phyloP scores from a whole-genome alignment of 139 green algal genomes.

The Raphidocelis subcapitata region DNA sequence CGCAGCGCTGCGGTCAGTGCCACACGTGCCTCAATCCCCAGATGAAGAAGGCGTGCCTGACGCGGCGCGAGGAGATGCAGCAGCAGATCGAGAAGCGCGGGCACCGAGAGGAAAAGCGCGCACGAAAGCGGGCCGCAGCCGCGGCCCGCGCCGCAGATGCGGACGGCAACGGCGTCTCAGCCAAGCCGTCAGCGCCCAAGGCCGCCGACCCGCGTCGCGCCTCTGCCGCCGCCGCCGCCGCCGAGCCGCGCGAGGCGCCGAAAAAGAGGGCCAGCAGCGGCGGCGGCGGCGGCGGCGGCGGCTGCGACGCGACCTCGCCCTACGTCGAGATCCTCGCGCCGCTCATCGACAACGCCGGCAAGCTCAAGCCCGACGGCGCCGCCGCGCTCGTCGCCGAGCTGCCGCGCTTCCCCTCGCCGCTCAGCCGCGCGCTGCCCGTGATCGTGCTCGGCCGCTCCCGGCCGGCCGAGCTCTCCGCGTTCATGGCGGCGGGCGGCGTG shows the following conservation, averaged over 20 bases:
- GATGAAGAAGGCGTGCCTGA: conserved; percentile 58
- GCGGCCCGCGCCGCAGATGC: not conserved
- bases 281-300: not conserved
- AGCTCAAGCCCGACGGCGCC: not conserved
- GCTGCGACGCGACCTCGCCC: not conserved
- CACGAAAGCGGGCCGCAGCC: no score
- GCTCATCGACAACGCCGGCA: conserved; percentile 15
- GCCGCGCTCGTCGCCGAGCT: conserved; percentile 8
- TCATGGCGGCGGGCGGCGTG: conserved; percentile 6
- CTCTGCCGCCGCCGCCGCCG: not conserved
- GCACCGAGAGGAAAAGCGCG: not conserved
- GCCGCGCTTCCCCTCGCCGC: not conserved
- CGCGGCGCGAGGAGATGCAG: conserved; percentile 19
- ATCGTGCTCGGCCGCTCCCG: conserved; percentile 9
- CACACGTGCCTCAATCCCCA: conserved; percentile 51
- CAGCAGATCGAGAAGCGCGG: not conserved
- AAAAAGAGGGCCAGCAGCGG: not conserved
- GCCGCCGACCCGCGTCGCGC: not conserved
- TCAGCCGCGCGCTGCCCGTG: conserved; percentile 7
- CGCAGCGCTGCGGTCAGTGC: conserved; percentile 46
- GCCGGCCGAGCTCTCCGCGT: conserved; percentile 1
- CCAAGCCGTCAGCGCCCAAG: not conserved
- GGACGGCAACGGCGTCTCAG: no score
- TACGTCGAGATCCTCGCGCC: conserved; percentile 18
- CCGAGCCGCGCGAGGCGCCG: not conserved